Base-by-base conservation (phyloP, 441 rosid genomes). In the Populus trichocarpa region DNA sequence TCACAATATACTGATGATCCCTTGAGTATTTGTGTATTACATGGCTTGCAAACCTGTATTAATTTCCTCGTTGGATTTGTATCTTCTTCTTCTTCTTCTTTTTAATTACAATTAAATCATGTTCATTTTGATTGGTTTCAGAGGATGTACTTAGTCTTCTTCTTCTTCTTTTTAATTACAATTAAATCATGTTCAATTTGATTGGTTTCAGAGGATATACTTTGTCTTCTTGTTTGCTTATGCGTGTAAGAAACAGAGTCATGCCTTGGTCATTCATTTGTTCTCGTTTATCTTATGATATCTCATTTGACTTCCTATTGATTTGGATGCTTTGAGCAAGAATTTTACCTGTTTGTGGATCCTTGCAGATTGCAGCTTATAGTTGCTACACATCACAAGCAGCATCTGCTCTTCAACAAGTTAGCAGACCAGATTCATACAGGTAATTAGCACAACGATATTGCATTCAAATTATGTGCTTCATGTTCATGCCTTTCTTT, bases 331-430 rank as follows among this genome's bases (percentile, higher is more conserved):
- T 66, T 69, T 33, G 35, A 35, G 2, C 71, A 35, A 4, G 20
- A 5, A 0, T 28, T 9, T 42, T 70, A 8, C 26, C 20, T 53
- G 61, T 53, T 18, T 53, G 61, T 53, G 61, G 22, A 26, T 68
- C 30, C 35, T 38, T 79, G 22, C 82, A 85, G 88, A 35, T 78
- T 70, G 83, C 79, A 82, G 81, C 69, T 32, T 78, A 69, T 28
- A 30, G 13, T 12, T 73, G 66, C 70, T 81, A 40, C 78, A 26
- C 79, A 25, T 78, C 82, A 46, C 36, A 69, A 57, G 71, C 75
- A 75, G 76, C 70, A 20, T 69, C 81, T 78, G 71, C 77, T 78
- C 53, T 35, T 46, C 78, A 79, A 14, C 63, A 83, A 75, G 78
- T 59, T 3, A 73, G 7, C 22, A 70, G 64, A 22, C 81, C 76